Percentiles rank a stretch among this genome's conserved stretches.
These are phyloP conservation scores for Nigrograna mackinnonii DNA, from an alignment of 2,329 filamentous ascomycete genomes.

Conservation along the genomic window DNA sequence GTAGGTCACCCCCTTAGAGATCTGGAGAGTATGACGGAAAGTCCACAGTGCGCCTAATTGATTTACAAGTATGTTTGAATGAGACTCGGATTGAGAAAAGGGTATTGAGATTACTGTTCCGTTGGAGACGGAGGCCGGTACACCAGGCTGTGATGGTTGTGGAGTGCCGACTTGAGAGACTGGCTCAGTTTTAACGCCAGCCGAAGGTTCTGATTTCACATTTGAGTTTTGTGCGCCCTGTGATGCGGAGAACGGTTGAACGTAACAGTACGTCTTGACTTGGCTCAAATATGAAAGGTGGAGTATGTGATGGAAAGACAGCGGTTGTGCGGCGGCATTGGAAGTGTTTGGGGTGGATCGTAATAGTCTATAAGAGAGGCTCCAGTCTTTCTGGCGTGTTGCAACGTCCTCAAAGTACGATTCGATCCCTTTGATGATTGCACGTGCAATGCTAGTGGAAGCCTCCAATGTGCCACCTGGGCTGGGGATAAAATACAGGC, in stretches of 20 bases:
- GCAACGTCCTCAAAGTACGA: slow-evolving; percentile 23
- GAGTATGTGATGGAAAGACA: slow-evolving; percentile 33
- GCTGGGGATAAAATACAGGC: slow-evolving; percentile 38
- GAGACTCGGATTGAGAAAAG: slow-evolving; percentile 21
- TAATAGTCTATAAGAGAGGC: slow-evolving; percentile 35
- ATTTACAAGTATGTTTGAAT: slow-evolving; percentile 18
- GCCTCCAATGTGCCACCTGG: slow-evolving; percentile 23
- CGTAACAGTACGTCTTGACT: slow-evolving; percentile 24
- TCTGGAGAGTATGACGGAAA: slow-evolving; percentile 22
- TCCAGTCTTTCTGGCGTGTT: slow-evolving; percentile 25
- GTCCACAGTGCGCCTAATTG: slow-evolving; percentile 31
- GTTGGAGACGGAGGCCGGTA: not conserved
- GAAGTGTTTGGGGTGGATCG: slow-evolving; percentile 27
- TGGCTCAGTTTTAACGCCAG: slow-evolving; percentile 1
- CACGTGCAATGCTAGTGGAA: slow-evolving; percentile 20
- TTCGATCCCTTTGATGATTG: slow-evolving; percentile 31
- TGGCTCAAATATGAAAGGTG: slow-evolving; percentile 24
- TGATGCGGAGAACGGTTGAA: slow-evolving; percentile 11
- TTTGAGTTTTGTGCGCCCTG: not conserved
- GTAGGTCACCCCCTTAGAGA: slow-evolving; percentile 25
- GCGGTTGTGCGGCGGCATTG: slow-evolving; percentile 1
- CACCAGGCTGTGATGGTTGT: not conserved
- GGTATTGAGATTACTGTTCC: slow-evolving; percentile 27
- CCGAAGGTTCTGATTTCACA: slow-evolving; percentile 1
- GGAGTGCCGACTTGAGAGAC: slow-evolving; percentile 3